Base-by-base conservation (phyloP, 805 yeast species). In the Wickerhamomyces pijperi region DNA sequence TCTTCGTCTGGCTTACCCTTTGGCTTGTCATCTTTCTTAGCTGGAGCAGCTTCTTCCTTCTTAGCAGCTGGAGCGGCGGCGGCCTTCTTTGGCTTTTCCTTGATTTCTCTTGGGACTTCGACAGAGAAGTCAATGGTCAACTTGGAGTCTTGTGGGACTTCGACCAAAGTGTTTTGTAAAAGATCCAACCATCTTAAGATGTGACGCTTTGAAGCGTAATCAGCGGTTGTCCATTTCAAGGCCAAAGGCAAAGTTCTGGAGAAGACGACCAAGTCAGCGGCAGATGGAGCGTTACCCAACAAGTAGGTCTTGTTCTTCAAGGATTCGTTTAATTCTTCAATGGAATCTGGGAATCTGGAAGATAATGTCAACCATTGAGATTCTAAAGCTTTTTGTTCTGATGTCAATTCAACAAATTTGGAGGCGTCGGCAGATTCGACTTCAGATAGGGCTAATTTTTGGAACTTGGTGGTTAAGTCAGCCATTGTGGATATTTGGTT, bases 141-240 rank as follows among this genome's bases (percentile, higher is more conserved):
- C 50, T 75, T 67, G 37, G 74, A 72, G n/a, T 59, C 68, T 42
- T 63, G 70, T 38, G 74, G 69, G 28, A 79, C 73, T 14, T 68
- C 68, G 36, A 72, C 68, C 46, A 76, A 59, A 28, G 78, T 64
- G 54, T 78, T 74, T 65, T 92, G 97, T 43, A 92, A 63, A 50
- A 84, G 73, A 53, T 88, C 97, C 19, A 76, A 74, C 97, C 97
- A 92, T 72, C 98, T 82, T 44, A 86, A 63, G 42, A 90, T 68
- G 61, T 90, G 97, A 72, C 97, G 82, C 59, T 68, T 67, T 36
- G 69, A 61, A 36, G 79, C 76, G 47, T 78, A 62, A 32, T 78
- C 60, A 20, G 74, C 60, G 11, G 74, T 56, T 19, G 71, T 61
- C 73, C 84, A 74, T 44, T 68, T 61, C 39, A 66, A 64, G 32